phyloP scores from a whole-genome alignment of 768 basidiomycete genomes.

The Multifurca ochricompacta region DNA sequence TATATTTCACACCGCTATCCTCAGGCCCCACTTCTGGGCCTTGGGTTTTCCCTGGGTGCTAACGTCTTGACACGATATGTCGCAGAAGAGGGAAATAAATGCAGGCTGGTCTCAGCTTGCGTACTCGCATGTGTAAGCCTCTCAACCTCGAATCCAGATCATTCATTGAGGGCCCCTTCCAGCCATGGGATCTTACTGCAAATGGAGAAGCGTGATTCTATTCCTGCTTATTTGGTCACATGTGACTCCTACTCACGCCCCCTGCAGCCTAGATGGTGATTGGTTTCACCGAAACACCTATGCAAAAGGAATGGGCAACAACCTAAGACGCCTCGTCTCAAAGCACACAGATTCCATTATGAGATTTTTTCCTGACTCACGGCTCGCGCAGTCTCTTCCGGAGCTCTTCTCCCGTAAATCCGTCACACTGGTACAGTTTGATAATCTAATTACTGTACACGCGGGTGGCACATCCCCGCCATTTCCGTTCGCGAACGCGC shows the following conservation, averaged over 20 bases:
- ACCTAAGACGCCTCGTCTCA: slow-evolving; percentile 52
- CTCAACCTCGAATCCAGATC: slow-evolving; percentile 10
- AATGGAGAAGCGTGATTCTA: slow-evolving; percentile 30
- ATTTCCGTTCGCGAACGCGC: slow-evolving; percentile 40
- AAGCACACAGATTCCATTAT: slow-evolving; percentile 43
- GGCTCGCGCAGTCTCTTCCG: slow-evolving; percentile 41
- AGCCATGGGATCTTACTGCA: slow-evolving; percentile 45
- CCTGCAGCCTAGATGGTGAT: slow-evolving; percentile 42
- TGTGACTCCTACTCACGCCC: not conserved
- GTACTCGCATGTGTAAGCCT: slow-evolving; percentile 65
- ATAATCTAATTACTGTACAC: slow-evolving; percentile 55
- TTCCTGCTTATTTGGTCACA: not conserved
- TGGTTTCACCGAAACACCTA: slow-evolving; percentile 60
- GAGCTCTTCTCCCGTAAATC: slow-evolving; percentile 41
- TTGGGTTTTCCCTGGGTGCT: slow-evolving; percentile 92
- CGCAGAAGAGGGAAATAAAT: slow-evolving; percentile 66
- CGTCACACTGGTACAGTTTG: slow-evolving; percentile 51
- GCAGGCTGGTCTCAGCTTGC: slow-evolving; percentile 58
- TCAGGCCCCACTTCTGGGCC: slow-evolving; percentile 69
- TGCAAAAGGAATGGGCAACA: slow-evolving; percentile 71
- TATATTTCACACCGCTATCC: slow-evolving; percentile 71
- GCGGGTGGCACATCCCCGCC: slow-evolving; percentile 52
- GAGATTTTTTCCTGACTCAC: slow-evolving; percentile 44
- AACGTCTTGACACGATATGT: slow-evolving; percentile 86
- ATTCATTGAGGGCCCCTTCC: not conserved